phyloP scores from a whole-genome alignment of 768 basidiomycete species.

The Leccinum rimulosum region DNA sequence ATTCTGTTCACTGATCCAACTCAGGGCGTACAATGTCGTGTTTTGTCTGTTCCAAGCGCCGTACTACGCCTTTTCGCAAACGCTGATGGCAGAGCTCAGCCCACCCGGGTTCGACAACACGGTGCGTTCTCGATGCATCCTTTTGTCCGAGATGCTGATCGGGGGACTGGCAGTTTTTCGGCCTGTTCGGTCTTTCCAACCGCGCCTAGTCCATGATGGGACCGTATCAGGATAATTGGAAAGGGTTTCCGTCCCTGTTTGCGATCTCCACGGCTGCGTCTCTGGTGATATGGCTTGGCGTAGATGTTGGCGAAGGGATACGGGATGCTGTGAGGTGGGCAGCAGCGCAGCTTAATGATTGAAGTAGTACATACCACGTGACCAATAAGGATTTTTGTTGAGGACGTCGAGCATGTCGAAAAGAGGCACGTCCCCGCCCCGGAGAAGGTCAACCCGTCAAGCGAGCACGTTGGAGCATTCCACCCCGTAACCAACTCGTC shows the following conservation, averaged over 20 bases:
- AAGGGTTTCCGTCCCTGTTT: slow-evolving; percentile 83
- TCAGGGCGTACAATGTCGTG: slow-evolving; percentile 74
- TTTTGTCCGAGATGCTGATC: neutral
- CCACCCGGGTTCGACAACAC: slow-evolving; percentile 88
- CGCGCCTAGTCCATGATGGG: slow-evolving; percentile 84
- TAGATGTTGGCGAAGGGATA: slow-evolving; percentile 62
- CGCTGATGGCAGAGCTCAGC: slow-evolving; percentile 86
- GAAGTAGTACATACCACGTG: neutral
- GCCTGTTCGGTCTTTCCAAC: slow-evolving; percentile 81
- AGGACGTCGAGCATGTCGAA: slow-evolving; percentile 56
- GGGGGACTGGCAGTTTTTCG: slow-evolving; percentile 65
- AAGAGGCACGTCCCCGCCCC: too few relatives aligned
- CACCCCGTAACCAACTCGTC: slow-evolving; percentile 64
- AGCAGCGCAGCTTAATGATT: slow-evolving; percentile 21
- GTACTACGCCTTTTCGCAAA: slow-evolving; percentile 83
- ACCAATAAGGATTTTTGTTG: neutral
- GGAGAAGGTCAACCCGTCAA: too few relatives aligned
- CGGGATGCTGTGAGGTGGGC: slow-evolving; percentile 63
- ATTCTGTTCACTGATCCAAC: neutral
- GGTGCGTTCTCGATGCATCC: slow-evolving; percentile 30
- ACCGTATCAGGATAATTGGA: slow-evolving; percentile 80
- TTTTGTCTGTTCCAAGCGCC: slow-evolving; percentile 84
- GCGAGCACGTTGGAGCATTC: too few relatives aligned
- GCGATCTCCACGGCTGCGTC: slow-evolving; percentile 65
- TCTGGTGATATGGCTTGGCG: slow-evolving; percentile 73